Evolutionary conservation across 768 basidiomycete genomes (phyloP), one percentile per base, ranked within the genome.

Genomic region (Ramaria sp.): DNA sequence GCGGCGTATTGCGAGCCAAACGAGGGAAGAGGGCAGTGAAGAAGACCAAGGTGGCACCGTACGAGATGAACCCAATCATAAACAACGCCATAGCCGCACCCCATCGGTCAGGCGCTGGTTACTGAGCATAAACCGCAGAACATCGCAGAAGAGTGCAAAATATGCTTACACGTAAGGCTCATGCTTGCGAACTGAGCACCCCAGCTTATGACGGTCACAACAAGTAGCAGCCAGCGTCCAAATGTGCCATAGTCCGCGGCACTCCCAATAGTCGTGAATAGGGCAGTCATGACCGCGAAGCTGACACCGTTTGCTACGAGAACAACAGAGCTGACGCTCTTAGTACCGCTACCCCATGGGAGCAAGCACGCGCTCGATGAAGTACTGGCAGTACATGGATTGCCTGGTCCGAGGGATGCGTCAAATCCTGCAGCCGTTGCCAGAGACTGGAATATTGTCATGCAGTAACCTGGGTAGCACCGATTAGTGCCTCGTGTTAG

Each of bases 11-110:
- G 3, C 87, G 78, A 0, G 90, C 89, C 1, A 92, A 77, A 7
- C 87, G 81, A 1, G 90, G 90, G 65, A 91, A 91, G 13, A 79
- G 62, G 0, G 88, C 88, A 0, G 83, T 79, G 61, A 83, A 91
- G 68, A 91, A 91, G 0, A 90, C 86, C 10, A 89, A 76, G 0
- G 88, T 88, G 3, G 87, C 88, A 0, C 87, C 87, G 59, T 88
- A 91, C 1, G 81, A 76, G 49, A 89, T 79, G 70, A 86, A 91
- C 7, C 86, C 83, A 30, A 88, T 70, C 76, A 91, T 87, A 67
- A 83, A 91, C 2, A 91, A 67, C 0, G 72, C 84, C 86, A 91
- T 91, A 0, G 84, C 85, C 2, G 77, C 70, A n/a, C 73, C 75
- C 89, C 90, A 92, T 15, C 82, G 76, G 24, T 75, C 75, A 1